Evolutionary conservation across 2,329 filamentous ascomycete species (phyloP), one percentile per base, ranked within the genome.

Genomic region (Hymenotorrendiella dingleyae): DNA sequence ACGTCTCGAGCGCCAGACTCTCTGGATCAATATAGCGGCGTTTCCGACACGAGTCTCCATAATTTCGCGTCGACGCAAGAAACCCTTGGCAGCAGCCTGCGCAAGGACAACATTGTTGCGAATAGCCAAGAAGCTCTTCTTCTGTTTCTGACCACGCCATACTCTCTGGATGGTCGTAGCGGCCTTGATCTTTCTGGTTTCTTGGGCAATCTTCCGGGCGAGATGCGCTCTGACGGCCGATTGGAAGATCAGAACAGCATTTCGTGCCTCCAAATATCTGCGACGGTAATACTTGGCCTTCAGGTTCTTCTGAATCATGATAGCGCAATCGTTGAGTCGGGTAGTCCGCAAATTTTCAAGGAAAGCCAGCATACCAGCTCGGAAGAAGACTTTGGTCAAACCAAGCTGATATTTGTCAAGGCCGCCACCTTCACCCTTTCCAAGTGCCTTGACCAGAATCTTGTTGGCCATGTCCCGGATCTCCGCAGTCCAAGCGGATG

Each of bases 271-370:
- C 32, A 98, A 74, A 63, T 94, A 98, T 58, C 84, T 86, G 56
- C 84, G 84, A 45, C 93, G 83, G 67, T 96, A 96, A 69, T 94
- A 97, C 67, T 94, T 95, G 63, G 88, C 89, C 52, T 82, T 85
- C 43, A 98, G 70, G 61, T 98, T 98, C 81, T 98, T 98, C 67
- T 98, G 93, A 43, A 98, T 98, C 81, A 98, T 86, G 56, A 94
- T 86, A 10, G 93, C 93, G 54, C 90, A 94, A 54, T 89, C 86
- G 62, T 94, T 97, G 61, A 98, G 75, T 46, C 90, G 82, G 53
- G 76, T 87, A 10, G 93, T 96, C 46, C 93, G 82, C 52, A 96
- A 74, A 54, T 96, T 96, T 68, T 98, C 93, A 38, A 98, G 72
- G 70, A 96, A 96, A 6, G 93, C 93, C 56, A 98, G 82, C 93